A percentile compares a stretch with the other conserved stretches of the same genome.
These are phyloP conservation scores for Crucibulum laeve DNA, from an alignment of 768 basidiomycete genomes.

Conservation along the genomic window DNA sequence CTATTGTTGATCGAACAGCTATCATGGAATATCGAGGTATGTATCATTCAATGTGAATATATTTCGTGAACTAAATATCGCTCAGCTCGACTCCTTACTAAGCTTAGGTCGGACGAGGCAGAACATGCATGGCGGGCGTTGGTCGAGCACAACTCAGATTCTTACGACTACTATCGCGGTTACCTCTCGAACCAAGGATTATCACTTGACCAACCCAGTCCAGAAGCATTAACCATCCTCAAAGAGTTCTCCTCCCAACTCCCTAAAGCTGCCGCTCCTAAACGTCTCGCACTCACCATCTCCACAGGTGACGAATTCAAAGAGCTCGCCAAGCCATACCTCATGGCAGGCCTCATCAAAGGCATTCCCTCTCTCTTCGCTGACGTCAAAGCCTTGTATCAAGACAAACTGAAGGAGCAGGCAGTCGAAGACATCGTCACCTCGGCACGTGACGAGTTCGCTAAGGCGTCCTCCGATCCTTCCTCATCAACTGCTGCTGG, in stretches of 20 bases:
- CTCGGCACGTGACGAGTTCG: constrained; percentile 33
- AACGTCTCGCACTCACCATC: constrained; percentile 68
- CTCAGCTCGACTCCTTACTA: constrained; percentile 75
- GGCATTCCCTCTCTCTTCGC: constrained; percentile 93
- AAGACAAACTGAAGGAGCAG: constrained; percentile 55
- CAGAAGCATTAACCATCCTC: constrained; percentile 53
- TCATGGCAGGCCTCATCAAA: constrained; percentile 66
- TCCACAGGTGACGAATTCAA: constrained; percentile 68
- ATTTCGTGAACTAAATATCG: constrained; percentile 2
- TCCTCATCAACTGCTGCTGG: constrained; percentile 19
- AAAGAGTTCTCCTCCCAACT: constrained; percentile 55
- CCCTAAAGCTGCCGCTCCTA: constrained; percentile 68
- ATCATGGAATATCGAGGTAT: constrained; percentile 68
- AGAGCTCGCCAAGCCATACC: constrained; percentile 58
- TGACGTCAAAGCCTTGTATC: constrained; percentile 85
- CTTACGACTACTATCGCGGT: constrained; percentile 73
- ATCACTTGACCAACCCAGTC: constrained; percentile 50
- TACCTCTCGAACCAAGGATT: constrained; percentile 66
- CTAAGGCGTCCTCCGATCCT: constrained; percentile 14
- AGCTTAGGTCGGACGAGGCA: constrained; percentile 63
- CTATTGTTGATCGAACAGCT: constrained; percentile 67
- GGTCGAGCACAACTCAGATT: constrained; percentile 84
- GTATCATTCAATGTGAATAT: constrained; percentile 3
- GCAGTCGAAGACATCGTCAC: constrained; percentile 70
- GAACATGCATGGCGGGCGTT: constrained; percentile 77